Evolutionary conservation across 306 rosid genomes (phyloP).

Genomic region (Cucurbita moschata): DNA sequence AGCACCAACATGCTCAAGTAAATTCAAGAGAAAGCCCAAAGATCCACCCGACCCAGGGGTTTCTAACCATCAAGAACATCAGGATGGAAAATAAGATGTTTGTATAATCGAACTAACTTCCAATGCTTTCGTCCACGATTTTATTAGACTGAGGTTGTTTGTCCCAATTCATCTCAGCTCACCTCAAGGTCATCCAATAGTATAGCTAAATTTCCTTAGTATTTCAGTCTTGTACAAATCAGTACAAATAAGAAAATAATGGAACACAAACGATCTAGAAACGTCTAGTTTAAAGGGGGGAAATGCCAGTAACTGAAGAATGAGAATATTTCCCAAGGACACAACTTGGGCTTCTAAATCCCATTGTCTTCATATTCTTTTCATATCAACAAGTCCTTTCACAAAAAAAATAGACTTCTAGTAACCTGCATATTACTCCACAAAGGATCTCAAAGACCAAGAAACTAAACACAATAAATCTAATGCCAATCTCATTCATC

Average conservation of each 20-base stretch:
- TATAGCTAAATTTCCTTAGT: background rate
- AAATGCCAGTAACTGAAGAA: background rate
- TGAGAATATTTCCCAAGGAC: background rate
- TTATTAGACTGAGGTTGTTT: background rate
- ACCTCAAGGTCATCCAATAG: background rate
- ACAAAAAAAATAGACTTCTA: background rate
- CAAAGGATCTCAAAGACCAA: background rate
- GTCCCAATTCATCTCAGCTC: background rate
- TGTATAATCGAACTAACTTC: background rate
- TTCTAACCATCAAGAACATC: background rate
- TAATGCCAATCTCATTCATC: background rate
- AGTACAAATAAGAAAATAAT: background rate
- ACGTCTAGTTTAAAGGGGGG: background rate
- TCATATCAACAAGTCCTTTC: background rate
- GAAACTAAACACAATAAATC: background rate
- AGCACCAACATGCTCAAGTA: background rate
- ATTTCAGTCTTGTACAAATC: background rate
- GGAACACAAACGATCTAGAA: background rate
- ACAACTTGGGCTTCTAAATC: background rate
- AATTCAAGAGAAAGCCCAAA: background rate
- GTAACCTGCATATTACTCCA: background rate
- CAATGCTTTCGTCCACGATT: background rate
- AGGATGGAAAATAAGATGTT: background rate
- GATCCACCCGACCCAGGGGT: background rate
- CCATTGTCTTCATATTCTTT: background rate